Conservation (phyloP, 2,329 filamentous ascomycete species). For the Pseudopyrenochaeta lycopersici region DNA sequence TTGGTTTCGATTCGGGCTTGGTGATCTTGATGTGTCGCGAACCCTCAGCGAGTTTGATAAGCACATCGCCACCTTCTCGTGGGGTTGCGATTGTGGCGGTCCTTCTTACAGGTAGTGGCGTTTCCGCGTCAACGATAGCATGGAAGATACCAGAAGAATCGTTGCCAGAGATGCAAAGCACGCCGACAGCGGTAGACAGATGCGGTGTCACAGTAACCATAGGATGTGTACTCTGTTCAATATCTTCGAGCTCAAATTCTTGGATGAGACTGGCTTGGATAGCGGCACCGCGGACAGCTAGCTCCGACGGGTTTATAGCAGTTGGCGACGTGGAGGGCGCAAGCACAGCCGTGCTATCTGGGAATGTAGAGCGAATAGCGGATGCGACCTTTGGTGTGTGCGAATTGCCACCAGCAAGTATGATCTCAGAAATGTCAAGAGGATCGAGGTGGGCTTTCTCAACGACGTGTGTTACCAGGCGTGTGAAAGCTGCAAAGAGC, state of each 20-base stretch:
- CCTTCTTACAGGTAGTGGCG: slow-evolving; percentile 86
- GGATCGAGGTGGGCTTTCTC: slow-evolving; percentile 93
- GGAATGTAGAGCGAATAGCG: slow-evolving; percentile 82
- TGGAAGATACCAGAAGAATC: slow-evolving; percentile 75
- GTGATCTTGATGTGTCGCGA: slow-evolving; percentile 91
- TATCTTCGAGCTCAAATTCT: slow-evolving; percentile 92
- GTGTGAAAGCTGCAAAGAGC: slow-evolving; percentile 87
- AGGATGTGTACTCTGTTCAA: slow-evolving; percentile 94
- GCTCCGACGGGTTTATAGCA: slow-evolving; percentile 93
- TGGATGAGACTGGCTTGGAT: slow-evolving; percentile 94
- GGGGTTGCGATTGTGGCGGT: slow-evolving; percentile 80
- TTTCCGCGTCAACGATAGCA: slow-evolving; percentile 84
- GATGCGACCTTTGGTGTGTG: slow-evolving; percentile 93
- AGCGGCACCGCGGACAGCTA: slow-evolving; percentile 87
- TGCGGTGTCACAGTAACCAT: slow-evolving; percentile 95
- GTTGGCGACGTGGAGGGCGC: slow-evolving; percentile 80
- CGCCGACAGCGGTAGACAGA: slow-evolving; percentile 86
- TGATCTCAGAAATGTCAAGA: slow-evolving; percentile 92
- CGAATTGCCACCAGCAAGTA: slow-evolving; percentile 89
- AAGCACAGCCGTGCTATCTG: slow-evolving; percentile 77
- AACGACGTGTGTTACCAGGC: slow-evolving; percentile 82
- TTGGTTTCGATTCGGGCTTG: slow-evolving; percentile 81
- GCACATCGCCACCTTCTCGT: slow-evolving; percentile 83
- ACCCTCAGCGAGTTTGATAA: slow-evolving; percentile 89
- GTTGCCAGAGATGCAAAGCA: slow-evolving; percentile 72